Evolutionary conservation across 768 basidiomycete species (phyloP).

Genomic region (Hysterangium stoloniferum): DNA sequence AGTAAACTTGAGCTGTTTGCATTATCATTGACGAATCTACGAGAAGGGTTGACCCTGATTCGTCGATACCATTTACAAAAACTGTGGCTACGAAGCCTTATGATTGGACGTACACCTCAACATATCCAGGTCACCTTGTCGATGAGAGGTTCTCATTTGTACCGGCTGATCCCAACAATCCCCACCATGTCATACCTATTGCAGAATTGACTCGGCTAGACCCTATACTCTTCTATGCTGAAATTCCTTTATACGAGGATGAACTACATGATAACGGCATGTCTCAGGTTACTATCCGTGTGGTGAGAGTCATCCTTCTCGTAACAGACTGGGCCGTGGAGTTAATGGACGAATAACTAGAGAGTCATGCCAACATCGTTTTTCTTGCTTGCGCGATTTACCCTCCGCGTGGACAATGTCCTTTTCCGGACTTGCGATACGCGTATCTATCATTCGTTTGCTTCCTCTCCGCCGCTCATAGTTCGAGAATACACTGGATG

Average conservation of each 20-base stretch:
- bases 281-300: constrained; percentile 74
- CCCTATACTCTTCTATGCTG: constrained; percentile 97
- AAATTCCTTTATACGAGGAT: constrained; percentile 91
- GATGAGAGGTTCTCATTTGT: constrained; percentile 13
- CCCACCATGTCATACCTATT: constrained; percentile 66
- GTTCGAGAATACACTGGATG: constrained; percentile 82
- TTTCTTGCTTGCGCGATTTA: constrained; percentile 85
- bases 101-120: constrained; percentile 98
- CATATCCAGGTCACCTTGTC: constrained; percentile 57
- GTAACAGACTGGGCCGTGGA: background rate
- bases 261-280: constrained; percentile 97
- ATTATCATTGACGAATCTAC: constrained; percentile 8
- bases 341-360: constrained; percentile 31
- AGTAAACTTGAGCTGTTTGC: background rate
- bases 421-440: constrained; percentile 89
- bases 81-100: constrained; percentile 78
- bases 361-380: constrained; percentile 96
- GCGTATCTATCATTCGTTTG: constrained; percentile 80
- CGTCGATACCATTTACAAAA: constrained; percentile 56
- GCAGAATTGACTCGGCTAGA: constrained; percentile 81
- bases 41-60: constrained; percentile 58
- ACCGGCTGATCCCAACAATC: constrained; percentile 48
- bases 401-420: constrained; percentile 91
- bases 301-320: constrained; percentile 49
- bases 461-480: constrained; percentile 48